phyloP scores from a whole-genome alignment of 2,329 filamentous ascomycete species.

The Atkinsonella hypoxylon region DNA sequence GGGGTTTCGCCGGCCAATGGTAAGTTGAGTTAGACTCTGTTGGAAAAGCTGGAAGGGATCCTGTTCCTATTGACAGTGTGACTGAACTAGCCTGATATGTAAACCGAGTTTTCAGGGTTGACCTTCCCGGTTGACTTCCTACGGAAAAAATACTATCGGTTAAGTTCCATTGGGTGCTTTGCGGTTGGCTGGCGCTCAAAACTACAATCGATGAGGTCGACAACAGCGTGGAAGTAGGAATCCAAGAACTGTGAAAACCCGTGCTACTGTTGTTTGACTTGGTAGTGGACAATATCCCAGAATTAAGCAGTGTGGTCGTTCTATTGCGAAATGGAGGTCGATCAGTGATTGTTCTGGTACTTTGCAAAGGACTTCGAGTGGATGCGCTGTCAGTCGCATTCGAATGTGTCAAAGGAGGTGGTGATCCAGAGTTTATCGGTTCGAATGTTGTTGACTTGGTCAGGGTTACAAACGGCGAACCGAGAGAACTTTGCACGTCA shows the following conservation, averaged over 20 bases:
- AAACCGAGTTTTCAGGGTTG: neutral
- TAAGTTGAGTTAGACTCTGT: conserved; percentile 1
- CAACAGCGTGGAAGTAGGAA: neutral
- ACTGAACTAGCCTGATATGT: conserved; percentile 3
- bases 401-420: neutral
- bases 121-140: neutral
- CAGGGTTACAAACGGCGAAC: neutral
- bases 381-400: neutral
- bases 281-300: neutral
- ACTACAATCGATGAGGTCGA: neutral
- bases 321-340: conserved; percentile 4
- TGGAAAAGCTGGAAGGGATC: neutral
- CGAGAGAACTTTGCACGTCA: neutral
- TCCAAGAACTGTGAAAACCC: conserved; percentile 1
- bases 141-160: neutral
- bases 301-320: conserved; percentile 12
- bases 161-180: neutral
- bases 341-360: neutral
- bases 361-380: neutral
- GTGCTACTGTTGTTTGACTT: neutral
- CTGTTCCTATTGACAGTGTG: neutral
- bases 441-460: conserved; percentile 1
- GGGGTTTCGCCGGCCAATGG: neutral
- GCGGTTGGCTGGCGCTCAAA: neutral
- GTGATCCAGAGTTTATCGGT: neutral